Evolutionary conservation across 139 green algal species (phyloP).

Genomic region (Desmodesmus armatus): DNA sequence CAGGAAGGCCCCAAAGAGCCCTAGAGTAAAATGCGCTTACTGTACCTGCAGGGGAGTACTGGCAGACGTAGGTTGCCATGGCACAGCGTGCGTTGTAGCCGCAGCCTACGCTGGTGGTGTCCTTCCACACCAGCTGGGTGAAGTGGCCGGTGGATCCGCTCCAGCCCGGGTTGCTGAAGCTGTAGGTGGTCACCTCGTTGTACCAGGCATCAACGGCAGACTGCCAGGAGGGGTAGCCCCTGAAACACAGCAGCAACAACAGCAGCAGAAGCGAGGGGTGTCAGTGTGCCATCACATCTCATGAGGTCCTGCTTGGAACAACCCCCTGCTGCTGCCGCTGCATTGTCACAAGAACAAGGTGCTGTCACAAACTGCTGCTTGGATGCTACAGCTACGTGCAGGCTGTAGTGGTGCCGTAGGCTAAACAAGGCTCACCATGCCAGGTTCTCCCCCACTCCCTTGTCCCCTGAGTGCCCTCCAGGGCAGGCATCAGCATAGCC

Average conservation of each 20-base stretch:
- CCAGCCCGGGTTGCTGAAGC: conserved; percentile 19
- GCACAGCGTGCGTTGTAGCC: background rate
- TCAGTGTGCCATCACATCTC: background rate
- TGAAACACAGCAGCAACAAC: background rate
- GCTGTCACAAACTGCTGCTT: background rate
- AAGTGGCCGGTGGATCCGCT: conserved; percentile 41
- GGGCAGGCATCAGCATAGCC: conserved; percentile 26
- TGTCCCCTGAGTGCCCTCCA: conserved; percentile 19
- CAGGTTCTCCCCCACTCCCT: conserved; percentile 46
- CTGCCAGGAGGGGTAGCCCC: conserved; percentile 42
- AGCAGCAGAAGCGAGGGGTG: background rate
- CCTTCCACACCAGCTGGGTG: conserved; percentile 49
- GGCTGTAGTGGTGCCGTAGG: background rate
- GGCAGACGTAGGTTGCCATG: conserved; percentile 34
- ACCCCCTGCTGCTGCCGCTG: background rate
- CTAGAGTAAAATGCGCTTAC: too few species aligned
- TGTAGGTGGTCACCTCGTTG: conserved; percentile 39
- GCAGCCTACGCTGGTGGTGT: conserved; percentile 31
- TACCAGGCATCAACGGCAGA: conserved; percentile 53
- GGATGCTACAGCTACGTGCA: background rate
- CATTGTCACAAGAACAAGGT: background rate
- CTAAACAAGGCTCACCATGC: conserved; percentile 12
- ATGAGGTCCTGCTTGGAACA: background rate
- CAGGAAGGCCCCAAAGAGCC: too few species aligned
- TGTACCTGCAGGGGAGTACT: conserved; percentile 31